Evolutionary conservation across 2,329 filamentous ascomycete genomes (phyloP), one percentile per base, ranked within the genome.

Genomic region (Ceratocystis alfenasii): DNA sequence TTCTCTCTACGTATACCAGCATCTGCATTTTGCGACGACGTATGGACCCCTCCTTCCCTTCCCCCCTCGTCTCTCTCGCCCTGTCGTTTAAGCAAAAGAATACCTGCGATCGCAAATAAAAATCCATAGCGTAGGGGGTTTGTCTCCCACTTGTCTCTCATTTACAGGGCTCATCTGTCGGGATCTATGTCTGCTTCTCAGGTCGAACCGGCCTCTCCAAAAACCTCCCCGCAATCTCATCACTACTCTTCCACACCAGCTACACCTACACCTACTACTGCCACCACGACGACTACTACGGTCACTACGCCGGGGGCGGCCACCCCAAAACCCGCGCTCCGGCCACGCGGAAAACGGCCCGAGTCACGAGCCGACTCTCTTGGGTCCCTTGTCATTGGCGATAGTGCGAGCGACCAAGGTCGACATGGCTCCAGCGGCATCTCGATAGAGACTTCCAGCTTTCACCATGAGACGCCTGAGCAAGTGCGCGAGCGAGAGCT

Each of bases 401-500:
- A 59, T 55, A 22, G 30, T 41, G 17, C 20, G 20, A 55, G 33
- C 64, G 44, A 50, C 65, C 41, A 60, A 46, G 20, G 20, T 25
- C 57, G 50, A 55, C 57, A n/a, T 46, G 44, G 6, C 30, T 60
- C 7, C 5, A 44, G 28, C 36, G 57, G 46, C 61, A 44, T 44
- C 28, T 45, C 22, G 10, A 5, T 22, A 33, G 59, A 44, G 44
- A 41, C 30, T 60, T 57, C 60, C 57, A 17, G 33, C 61, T 57
- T 48, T 46, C 48, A 3, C 50, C 59, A 66, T 22, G 61, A 69
- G 15, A 36, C 66, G 2, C 50, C 62, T 12, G 69, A 67, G 50
- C 69, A 70, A 57, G 70, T 75, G 25, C 59, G 66, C 4, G 59
- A 50, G 17, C 63, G 60, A n/a, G 66, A 67, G 33, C 36, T 76